Conservation (phyloP, 1,284 basidiomycete species). For the Fomitopsis pinicola region DNA sequence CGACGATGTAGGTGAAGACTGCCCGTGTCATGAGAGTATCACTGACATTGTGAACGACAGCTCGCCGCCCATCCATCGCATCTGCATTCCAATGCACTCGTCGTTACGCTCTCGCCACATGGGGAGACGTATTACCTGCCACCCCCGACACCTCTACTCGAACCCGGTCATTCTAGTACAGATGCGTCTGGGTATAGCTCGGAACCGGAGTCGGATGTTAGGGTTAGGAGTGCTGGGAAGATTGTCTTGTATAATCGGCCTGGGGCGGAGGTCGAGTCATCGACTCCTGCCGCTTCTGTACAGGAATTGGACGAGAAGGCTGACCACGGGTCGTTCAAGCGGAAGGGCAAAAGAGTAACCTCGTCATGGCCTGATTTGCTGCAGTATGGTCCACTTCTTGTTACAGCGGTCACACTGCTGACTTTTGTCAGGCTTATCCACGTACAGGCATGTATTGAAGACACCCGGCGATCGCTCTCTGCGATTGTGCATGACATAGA, state of each 20-base stretch:
- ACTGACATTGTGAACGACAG: constrained; percentile 23
- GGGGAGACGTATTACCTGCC: constrained; percentile 58
- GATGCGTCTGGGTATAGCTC: constrained; percentile 58
- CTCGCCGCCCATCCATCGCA: constrained; percentile 40
- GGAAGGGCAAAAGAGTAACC: constrained; percentile 33
- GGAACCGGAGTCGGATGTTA: constrained; percentile 56
- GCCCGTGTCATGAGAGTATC: constrained; percentile 2
- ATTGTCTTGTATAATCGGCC: constrained; percentile 8
- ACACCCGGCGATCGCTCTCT: constrained; percentile 58
- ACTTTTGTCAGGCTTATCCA: constrained; percentile 54
- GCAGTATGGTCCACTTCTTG: constrained; percentile 40
- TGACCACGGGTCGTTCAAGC: constrained; percentile 9
- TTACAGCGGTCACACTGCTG: not conserved
- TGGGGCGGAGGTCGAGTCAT: not conserved
- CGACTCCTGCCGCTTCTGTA: not conserved
- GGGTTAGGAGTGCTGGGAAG: constrained; percentile 18
- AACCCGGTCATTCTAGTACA: constrained; percentile 42
- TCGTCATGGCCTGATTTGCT: constrained; percentile 66
- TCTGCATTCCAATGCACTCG: constrained; percentile 69
- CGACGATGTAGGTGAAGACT: constrained; percentile 47
- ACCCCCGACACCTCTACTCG: constrained; percentile 27
- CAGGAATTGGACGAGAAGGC: constrained; percentile 8
- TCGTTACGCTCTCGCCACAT: constrained; percentile 59
- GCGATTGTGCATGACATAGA: constrained; percentile 56
- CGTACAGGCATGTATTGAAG: constrained; percentile 63